A percentile compares a stretch with the other conserved stretches of the same genome.
phyloP scores from a whole-genome alignment of 164 flowering plant species.

The Sedum album region DNA sequence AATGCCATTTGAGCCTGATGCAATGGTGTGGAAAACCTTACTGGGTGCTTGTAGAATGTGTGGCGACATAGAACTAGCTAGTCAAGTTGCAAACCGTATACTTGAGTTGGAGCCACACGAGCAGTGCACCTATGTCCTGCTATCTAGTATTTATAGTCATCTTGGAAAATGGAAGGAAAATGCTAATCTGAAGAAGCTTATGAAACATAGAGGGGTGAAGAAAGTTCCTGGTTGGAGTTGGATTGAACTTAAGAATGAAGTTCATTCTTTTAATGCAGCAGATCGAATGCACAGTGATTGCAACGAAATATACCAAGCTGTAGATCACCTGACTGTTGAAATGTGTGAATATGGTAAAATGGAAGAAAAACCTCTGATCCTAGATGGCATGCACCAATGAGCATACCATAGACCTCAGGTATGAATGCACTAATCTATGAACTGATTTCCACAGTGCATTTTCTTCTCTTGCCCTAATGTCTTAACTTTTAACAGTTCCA shows the following conservation, averaged over 20 bases:
- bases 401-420: not conserved
- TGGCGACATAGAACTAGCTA: conserved; percentile 59
- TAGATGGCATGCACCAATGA: not conserved
- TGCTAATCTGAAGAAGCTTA: conserved; percentile 54
- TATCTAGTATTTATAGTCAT: conserved; percentile 58
- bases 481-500: not conserved
- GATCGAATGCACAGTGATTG: conserved; percentile 50
- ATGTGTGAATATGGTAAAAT: conserved; percentile 13
- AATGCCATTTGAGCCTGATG: conserved; percentile 74
- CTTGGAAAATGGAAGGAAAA: conserved; percentile 63
- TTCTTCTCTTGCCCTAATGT: not conserved
- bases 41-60: conserved; percentile 71
- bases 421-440: not conserved
- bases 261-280: conserved; percentile 68
- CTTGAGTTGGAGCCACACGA: conserved; percentile 62
- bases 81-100: conserved; percentile 39
- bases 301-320: conserved; percentile 32
- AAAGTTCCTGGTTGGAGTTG: conserved; percentile 95
- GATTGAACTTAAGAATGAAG: conserved; percentile 58
- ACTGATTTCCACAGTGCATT: not conserved
- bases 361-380: not conserved
- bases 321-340: conserved; percentile 38
- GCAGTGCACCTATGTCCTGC: conserved; percentile 76
- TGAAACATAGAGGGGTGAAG: conserved; percentile 67
- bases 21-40: conserved; percentile 70